Evolutionary conservation across 208 protist species (phyloP).

Genomic region (Trypanosoma melophagium): DNA sequence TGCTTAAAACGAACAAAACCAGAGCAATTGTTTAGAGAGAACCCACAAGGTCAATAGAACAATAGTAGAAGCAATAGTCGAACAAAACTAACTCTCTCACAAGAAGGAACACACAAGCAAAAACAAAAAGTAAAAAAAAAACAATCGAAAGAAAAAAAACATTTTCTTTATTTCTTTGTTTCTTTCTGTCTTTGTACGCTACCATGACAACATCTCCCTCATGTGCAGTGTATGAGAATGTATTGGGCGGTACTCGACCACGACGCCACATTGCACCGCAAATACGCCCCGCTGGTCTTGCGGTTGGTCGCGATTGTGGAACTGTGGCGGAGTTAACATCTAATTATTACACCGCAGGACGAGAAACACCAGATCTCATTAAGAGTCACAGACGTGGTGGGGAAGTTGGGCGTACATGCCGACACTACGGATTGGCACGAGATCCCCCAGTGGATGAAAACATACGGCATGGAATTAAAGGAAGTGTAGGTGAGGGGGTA

Average conservation of each 20-base stretch:
- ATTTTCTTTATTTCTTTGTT: not conserved
- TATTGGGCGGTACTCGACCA: conserved; percentile 34
- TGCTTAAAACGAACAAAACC: not conserved
- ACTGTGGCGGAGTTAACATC: conserved; percentile 62
- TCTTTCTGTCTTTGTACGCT: not conserved
- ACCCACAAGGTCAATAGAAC: not conserved
- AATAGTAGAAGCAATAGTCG: not conserved
- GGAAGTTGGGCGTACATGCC: conserved; percentile 48
- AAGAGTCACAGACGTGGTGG: conserved; percentile 53
- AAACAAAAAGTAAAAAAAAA: not conserved
- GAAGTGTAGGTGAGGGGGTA: conserved; percentile 30
- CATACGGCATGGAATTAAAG: conserved; percentile 48
- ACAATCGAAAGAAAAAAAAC: too few species aligned
- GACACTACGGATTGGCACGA: conserved; percentile 51
- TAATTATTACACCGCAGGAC: conserved; percentile 54
- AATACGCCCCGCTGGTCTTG: conserved; percentile 66
- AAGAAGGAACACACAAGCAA: not conserved
- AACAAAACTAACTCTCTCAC: not conserved
- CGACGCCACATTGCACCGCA: conserved; percentile 73
- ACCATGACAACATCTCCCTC: conserved; percentile 4
- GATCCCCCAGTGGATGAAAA: conserved; percentile 50
- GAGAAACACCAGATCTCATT: conserved; percentile 61
- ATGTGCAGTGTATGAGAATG: conserved; percentile 20
- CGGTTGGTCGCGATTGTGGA: conserved; percentile 41
- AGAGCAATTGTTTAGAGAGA: not conserved